Percentiles rank a stretch among this genome's conserved stretches.
Conservation (phyloP, 306 rosid genomes). For the Alnus rubra region DNA sequence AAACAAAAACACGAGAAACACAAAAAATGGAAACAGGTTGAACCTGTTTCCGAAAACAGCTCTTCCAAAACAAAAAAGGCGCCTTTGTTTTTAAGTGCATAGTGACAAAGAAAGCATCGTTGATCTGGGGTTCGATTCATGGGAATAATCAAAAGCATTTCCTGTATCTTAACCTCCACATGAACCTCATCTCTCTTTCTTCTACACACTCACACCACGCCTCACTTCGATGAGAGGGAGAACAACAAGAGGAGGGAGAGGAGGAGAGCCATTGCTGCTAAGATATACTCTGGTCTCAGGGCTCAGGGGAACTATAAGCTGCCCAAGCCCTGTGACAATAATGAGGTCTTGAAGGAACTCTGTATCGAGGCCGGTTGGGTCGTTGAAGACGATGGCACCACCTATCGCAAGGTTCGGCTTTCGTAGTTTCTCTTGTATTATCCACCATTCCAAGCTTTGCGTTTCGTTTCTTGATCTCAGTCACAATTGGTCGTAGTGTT, state of each 20-base stretch:
- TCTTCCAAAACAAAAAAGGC: no score
- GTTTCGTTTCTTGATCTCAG: neutral
- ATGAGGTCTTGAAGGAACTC: constrained; percentile 93
- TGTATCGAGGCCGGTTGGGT: constrained; percentile 92
- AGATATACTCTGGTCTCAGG: constrained; percentile 84
- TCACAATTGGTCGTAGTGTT: neutral
- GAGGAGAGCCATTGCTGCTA: constrained; percentile 93
- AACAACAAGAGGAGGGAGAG: constrained; percentile 90
- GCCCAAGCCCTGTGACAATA: constrained; percentile 97
- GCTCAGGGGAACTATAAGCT: constrained; percentile 92
- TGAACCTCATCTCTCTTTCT: no score
- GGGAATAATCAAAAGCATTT: no score
- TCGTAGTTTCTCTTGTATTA: neutral
- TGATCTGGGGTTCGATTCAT: no score
- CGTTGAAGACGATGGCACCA: constrained; percentile 93
- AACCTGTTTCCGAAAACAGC: no score
- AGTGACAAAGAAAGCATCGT: no score
- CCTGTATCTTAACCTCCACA: no score
- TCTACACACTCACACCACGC: no score
- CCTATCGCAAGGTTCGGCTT: constrained; percentile 68
- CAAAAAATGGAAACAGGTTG: no score
- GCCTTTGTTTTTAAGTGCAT: no score
- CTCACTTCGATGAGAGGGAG: constrained; percentile 59
- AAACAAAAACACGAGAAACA: no score
- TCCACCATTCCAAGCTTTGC: neutral